Conservation (phyloP, 148 eudicot genomes). For the Amaranthus hypochondriacus region DNA sequence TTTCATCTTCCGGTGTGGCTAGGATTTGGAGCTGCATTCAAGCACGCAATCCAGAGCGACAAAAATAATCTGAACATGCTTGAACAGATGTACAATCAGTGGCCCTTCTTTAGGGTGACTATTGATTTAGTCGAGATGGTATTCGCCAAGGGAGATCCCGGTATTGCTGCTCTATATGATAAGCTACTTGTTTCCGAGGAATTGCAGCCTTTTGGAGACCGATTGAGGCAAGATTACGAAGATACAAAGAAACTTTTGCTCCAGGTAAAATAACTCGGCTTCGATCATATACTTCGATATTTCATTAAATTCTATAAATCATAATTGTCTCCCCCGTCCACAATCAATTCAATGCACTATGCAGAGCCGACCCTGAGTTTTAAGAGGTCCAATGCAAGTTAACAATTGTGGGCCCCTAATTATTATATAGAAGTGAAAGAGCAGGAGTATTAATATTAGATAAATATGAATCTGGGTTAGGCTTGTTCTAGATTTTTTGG, state of each 20-base stretch:
- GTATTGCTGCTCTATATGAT: slow-evolving; percentile 83
- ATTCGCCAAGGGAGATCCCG: slow-evolving; percentile 97
- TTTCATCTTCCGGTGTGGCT: slow-evolving; percentile 99
- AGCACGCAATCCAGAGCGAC: slow-evolving; percentile 56
- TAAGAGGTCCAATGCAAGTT: too few relatives aligned
- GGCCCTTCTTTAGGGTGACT: slow-evolving; percentile 99
- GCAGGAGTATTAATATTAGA: too few relatives aligned
- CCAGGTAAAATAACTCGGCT: slow-evolving; percentile 39
- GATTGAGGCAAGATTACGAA: slow-evolving; percentile 61
- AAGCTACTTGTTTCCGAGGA: slow-evolving; percentile 87
- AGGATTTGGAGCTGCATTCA: slow-evolving; percentile 90
- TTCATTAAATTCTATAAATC: not conserved
- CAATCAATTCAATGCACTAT: too few relatives aligned
- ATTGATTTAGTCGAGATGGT: slow-evolving; percentile 97
- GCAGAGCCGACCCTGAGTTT: too few relatives aligned
- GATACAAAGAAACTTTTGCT: slow-evolving; percentile 73
- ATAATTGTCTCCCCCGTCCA: too few relatives aligned
- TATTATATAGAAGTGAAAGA: too few relatives aligned
- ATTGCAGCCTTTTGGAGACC: slow-evolving; percentile 76
- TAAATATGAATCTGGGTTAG: too few relatives aligned
- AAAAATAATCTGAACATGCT: slow-evolving; percentile 65
- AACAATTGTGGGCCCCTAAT: too few relatives aligned
- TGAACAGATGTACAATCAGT: slow-evolving; percentile 83
- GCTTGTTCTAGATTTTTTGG: not conserved
- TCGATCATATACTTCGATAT: not conserved